Evolutionary conservation across 2,329 filamentous ascomycete species (phyloP).

Genomic region (Penicillium sp.): DNA sequence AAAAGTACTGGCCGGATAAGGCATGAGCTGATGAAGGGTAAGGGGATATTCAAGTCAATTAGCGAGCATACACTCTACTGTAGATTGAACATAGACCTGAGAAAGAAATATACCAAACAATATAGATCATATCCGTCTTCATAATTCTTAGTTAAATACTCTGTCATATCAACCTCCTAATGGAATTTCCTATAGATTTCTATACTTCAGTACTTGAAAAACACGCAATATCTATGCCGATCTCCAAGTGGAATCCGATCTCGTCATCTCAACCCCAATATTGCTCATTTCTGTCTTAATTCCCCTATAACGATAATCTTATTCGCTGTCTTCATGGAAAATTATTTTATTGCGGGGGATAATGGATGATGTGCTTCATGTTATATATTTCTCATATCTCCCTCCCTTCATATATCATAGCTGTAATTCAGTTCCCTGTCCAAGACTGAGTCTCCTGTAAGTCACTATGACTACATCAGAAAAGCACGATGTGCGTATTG

Average conservation of each 20-base stretch:
- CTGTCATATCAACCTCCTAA: too few species aligned
- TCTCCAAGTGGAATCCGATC: not conserved
- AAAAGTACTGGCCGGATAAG: conserved; percentile 38
- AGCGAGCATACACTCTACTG: not conserved
- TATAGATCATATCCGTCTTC: not conserved
- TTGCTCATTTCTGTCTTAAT: not conserved
- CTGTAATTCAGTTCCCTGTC: not conserved
- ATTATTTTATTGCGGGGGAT: not conserved
- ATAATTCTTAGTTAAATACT: too few species aligned
- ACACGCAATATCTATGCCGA: not conserved
- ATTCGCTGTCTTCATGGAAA: not conserved
- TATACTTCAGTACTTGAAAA: not conserved
- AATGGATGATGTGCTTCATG: not conserved
- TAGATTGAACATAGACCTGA: not conserved
- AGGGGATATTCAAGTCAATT: not conserved
- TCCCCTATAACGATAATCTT: not conserved
- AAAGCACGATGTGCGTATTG: conserved; percentile 2
- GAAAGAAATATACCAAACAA: not conserved
- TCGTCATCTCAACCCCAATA: conserved; percentile 3
- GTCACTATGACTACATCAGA: not conserved
- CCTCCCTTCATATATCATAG: not conserved
- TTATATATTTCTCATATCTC: not conserved
- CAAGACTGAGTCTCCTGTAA: not conserved
- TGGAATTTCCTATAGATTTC: too few species aligned
- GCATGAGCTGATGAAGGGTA: conserved; percentile 5